Evolutionary conservation across 1,284 basidiomycete species (phyloP), one percentile per base, ranked within the genome.

Genomic region (Moniliophthora roreri): DNA sequence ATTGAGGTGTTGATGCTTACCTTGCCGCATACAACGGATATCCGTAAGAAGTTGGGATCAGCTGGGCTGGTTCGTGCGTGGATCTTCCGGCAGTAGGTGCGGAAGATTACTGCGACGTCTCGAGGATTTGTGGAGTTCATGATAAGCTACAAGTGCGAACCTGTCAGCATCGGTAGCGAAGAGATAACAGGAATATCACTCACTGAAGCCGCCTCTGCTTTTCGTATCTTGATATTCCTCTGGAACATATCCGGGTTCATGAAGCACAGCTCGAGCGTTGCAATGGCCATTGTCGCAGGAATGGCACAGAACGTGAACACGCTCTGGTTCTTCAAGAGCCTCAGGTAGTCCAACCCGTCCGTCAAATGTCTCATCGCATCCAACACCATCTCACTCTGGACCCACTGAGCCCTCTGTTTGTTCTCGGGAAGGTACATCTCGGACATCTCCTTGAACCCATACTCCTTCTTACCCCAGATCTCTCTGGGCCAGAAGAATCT

Each of bases 241-340:
- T 90, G 81, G 70, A 98, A 86, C 76, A 99, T 91, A n/a, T 79
- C 75, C 1, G 85, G 82, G 73, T 99, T 99, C 90, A 92, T 93
- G 73, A 95, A 97, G 71, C 95, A 96, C 50, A 90, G 69, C 47
- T 91, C 84, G 23, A 99, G 77, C 6, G 95, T 99, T 5, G 97
- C 95, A 61, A 99, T 91, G 0, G 96, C 95, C 96, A 99, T 98
- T 20, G 88, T 84, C 32, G 91, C 93, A 9, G 96, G 96, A 56
- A 98, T 93, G 2, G 96, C 94, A 63, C 93, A 95, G 73, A 99
- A 99, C 71, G 93, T 93, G 80, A 99, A 99, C 24, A 98, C 85
- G 55, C 81, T 89, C 74, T 98, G 96, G 71, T 92, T 95, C 69
- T 84, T 89, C 62, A 99, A 76, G 46, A 98, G 69, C 23, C 84